Evolutionary conservation across 805 yeast species (phyloP).

Genomic region (Candida tammaniensis): DNA sequence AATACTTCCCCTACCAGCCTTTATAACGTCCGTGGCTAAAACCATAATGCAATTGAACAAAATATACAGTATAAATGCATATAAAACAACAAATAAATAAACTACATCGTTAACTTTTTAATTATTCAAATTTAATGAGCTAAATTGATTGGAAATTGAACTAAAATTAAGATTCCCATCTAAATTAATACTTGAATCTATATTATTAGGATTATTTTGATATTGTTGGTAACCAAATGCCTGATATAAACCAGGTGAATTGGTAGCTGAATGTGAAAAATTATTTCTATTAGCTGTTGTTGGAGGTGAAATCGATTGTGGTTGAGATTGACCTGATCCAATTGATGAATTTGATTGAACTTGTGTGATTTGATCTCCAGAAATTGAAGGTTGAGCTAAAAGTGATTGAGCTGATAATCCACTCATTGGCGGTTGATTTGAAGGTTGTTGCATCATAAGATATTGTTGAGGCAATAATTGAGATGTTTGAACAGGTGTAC

Average conservation of each 20-base stretch:
- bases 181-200: neutral
- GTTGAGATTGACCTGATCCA: conserved; percentile 7
- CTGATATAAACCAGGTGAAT: conserved; percentile 9
- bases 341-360: conserved; percentile 7
- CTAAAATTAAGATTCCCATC: conserved; percentile 5
- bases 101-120: conserved; percentile 5
- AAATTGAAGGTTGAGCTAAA: neutral
- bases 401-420: neutral
- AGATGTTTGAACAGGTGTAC: conserved; percentile 14
- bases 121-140: conserved; percentile 31
- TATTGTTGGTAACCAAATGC: conserved; percentile 9
- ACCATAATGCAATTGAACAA: neutral
- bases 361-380: conserved; percentile 3
- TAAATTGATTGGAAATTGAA: conserved; percentile 27
- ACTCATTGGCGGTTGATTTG: neutral
- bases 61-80: neutral
- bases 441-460: conserved; percentile 5
- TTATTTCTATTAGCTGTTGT: conserved; percentile 4
- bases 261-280: conserved; percentile 6
- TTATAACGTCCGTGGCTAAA: neutral
- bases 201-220: conserved; percentile 2
- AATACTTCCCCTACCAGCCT: no score
- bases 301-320: conserved; percentile 10
- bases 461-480: conserved; percentile 12
- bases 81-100: conserved; percentile 1